Evolutionary conservation across 176 grass and related monocot genomes (phyloP).

Genomic region (Cymbopogon citratus): DNA sequence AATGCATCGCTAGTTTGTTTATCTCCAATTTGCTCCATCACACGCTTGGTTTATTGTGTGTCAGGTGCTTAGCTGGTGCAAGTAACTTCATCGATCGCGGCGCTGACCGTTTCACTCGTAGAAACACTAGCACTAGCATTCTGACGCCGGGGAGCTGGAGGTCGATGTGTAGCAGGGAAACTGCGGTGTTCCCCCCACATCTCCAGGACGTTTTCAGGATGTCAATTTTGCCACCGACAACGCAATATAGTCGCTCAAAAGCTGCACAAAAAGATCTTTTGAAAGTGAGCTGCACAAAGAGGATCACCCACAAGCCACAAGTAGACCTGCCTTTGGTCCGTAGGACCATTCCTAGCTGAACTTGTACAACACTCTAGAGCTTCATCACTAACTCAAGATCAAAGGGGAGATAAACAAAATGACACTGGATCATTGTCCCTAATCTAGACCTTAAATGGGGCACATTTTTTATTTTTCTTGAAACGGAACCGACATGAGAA

Average conservation of each 20-base stretch:
- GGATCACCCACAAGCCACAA: not conserved
- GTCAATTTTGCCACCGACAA: not conserved
- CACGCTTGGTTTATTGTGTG: conserved; percentile 8
- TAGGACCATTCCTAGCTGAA: too few relatives aligned
- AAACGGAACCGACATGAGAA: too few relatives aligned
- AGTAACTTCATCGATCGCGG: conserved; percentile 2
- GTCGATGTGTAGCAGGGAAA: not conserved
- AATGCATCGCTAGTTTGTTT: conserved; percentile 14
- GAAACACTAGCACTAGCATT: not conserved
- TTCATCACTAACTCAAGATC: too few relatives aligned
- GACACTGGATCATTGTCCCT: too few relatives aligned
- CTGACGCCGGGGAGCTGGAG: not conserved
- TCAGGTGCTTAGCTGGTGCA: conserved; percentile 22
- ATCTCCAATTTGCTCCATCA: not conserved
- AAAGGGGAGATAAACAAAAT: too few relatives aligned
- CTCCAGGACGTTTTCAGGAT: not conserved
- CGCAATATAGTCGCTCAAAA: not conserved
- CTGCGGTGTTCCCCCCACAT: too few relatives aligned
- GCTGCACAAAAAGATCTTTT: too few relatives aligned
- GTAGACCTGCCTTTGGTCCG: not conserved
- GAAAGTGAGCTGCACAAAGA: not conserved
- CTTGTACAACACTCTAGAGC: too few relatives aligned
- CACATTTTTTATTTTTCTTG: too few relatives aligned
- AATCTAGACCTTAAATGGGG: too few relatives aligned
- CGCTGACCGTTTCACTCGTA: conserved; percentile 21